phyloP scores from a whole-genome alignment of 257 asterid species.

The Nicotiana sylvestris region DNA sequence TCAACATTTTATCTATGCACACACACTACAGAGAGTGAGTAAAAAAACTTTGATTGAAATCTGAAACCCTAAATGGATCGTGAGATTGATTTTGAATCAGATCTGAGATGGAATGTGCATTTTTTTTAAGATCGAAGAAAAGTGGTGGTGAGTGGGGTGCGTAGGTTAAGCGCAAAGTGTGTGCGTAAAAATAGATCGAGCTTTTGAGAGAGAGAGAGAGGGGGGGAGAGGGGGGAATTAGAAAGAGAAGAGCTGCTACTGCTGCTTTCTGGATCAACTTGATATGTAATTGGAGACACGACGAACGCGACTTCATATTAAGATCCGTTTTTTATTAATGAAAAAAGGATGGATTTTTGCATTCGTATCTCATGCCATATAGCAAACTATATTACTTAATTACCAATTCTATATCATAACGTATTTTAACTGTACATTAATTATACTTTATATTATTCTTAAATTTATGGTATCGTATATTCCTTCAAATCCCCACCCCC shows the following conservation, averaged over 20 bases:
- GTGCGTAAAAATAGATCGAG: background rate
- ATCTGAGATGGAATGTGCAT: constrained; percentile 23
- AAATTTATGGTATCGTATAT: no score
- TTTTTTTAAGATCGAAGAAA: background rate
- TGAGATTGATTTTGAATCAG: constrained; percentile 19
- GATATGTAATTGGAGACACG: background rate
- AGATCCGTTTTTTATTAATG: no score
- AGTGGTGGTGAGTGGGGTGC: no score
- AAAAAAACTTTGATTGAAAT: background rate
- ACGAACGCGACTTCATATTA: background rate
- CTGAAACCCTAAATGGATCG: constrained; percentile 8
- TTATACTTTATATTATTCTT: no score
- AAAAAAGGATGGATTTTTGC: no score
- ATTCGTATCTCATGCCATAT: no score
- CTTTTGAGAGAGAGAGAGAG: background rate
- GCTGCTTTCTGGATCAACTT: background rate
- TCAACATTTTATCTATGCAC: constrained; percentile 56
- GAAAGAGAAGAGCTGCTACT: background rate
- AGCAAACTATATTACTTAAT: no score
- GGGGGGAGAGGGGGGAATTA: no score
- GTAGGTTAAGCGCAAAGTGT: background rate
- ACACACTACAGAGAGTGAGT: background rate
- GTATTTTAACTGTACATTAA: no score
- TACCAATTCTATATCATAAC: no score
- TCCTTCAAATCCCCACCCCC: no score